A percentile compares a stretch with the other conserved stretches of the same genome.
These are phyloP conservation scores for Stromatinia cepivora DNA, from an alignment of 2,329 filamentous ascomycete genomes.

Conservation along the genomic window DNA sequence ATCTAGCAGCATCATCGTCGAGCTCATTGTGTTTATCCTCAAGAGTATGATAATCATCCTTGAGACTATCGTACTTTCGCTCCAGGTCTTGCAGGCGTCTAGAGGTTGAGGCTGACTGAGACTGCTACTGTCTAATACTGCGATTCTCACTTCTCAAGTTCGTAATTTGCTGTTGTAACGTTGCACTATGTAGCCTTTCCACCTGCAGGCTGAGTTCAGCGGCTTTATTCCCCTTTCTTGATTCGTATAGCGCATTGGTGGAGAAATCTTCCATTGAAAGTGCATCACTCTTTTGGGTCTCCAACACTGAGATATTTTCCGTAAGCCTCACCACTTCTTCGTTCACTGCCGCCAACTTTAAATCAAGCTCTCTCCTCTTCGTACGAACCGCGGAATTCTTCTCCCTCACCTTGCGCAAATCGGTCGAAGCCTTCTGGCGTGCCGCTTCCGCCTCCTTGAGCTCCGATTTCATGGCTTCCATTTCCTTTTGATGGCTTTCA, in stretches of 20 bases:
- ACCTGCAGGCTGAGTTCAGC: neutral
- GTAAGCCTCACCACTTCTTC: neutral
- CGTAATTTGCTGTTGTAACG: neutral
- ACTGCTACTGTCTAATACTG: neutral
- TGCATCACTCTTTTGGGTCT: neutral
- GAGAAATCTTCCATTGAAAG: neutral
- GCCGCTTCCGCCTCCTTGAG: neutral
- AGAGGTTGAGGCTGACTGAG: neutral
- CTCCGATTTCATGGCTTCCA: neutral
- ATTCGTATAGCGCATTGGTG: neutral
- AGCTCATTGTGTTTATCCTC: neutral
- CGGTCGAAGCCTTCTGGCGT: neutral
- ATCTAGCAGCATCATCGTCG: neutral
- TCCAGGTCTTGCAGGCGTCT: neutral
- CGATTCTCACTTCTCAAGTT: neutral
- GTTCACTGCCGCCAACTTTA: neutral
- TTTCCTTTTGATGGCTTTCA: neutral
- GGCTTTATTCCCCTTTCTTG: neutral
- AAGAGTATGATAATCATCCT: neutral
- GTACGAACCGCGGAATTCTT: neutral
- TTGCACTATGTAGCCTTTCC: too few relatives aligned
- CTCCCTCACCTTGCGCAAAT: neutral
- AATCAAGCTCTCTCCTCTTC: neutral
- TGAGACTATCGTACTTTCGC: neutral
- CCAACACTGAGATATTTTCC: neutral